phyloP scores from a whole-genome alignment of 2,329 filamentous ascomycete species.

The Cercospora sp. region DNA sequence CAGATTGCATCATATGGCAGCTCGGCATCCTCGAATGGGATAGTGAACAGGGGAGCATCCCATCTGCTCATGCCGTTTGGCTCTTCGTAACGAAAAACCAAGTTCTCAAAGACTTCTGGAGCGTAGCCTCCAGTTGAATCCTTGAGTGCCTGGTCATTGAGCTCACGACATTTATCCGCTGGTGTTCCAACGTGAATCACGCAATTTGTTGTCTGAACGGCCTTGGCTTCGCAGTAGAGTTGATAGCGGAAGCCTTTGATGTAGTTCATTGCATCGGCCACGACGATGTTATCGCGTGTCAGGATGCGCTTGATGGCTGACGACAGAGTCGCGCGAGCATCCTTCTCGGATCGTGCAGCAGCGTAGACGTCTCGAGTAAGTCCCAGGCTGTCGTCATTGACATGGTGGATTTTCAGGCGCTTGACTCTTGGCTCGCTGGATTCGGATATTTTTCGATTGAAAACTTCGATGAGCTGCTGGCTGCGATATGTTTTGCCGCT shows the following conservation, averaged over 20 bases:
- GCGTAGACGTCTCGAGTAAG: constrained; percentile 72
- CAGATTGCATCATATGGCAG: constrained; percentile 70
- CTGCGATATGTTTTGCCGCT: constrained; percentile 64
- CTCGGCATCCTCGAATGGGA: constrained; percentile 72
- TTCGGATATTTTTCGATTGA: constrained; percentile 58
- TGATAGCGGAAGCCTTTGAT: constrained; percentile 91
- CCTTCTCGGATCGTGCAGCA: constrained; percentile 77
- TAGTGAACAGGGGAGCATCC: constrained; percentile 80
- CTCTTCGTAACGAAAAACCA: constrained; percentile 81
- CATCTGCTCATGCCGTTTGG: constrained; percentile 82
- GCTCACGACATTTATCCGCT: constrained; percentile 55
- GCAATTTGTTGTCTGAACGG: constrained; percentile 71
- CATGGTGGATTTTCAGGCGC: constrained; percentile 67
- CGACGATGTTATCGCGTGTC: constrained; percentile 70
- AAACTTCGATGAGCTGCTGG: constrained; percentile 64
- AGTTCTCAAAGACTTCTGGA: constrained; percentile 70
- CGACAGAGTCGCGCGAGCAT: constrained; percentile 74
- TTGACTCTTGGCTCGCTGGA: constrained; percentile 43
- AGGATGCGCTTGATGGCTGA: constrained; percentile 77
- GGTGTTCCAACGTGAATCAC: constrained; percentile 66
- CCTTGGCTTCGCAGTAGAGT: constrained; percentile 81
- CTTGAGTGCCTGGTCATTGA: constrained; percentile 57
- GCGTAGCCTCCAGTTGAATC: constrained; percentile 47
- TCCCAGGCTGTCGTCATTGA: constrained; percentile 71
- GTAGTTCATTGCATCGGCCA: constrained; percentile 80